Conservation (phyloP, 2,329 filamentous ascomycete species). For the Trichoderma koningii region DNA sequence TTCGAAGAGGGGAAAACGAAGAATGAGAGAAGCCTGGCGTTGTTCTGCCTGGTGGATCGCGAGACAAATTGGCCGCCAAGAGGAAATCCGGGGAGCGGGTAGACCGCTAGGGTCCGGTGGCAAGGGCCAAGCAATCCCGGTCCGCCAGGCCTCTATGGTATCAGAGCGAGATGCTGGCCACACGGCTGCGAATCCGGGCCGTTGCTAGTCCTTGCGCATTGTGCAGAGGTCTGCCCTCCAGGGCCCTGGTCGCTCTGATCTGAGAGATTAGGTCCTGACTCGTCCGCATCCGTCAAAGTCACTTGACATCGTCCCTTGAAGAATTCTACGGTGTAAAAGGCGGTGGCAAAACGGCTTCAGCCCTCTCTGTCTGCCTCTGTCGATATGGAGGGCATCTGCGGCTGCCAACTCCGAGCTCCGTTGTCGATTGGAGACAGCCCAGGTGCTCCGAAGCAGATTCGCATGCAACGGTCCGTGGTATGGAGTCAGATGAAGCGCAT, state of each 20-base stretch:
- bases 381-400: constrained; percentile 4
- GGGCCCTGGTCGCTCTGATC: constrained; percentile 19
- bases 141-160: constrained; percentile 32
- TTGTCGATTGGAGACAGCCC: constrained; percentile 11
- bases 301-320: constrained; percentile 20
- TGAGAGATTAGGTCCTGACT: constrained; percentile 27
- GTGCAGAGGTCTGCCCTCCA: constrained; percentile 9
- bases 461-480: neutral
- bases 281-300: constrained; percentile 24
- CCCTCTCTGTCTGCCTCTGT: neutral
- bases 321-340: constrained; percentile 24
- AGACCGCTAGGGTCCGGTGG: constrained; percentile 34
- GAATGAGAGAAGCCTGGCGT: constrained; percentile 20
- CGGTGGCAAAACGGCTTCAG: constrained; percentile 17
- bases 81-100: constrained; percentile 39
- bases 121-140: constrained; percentile 36
- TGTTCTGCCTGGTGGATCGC: constrained; percentile 20
- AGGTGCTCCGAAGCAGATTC: neutral
- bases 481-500: constrained; percentile 1
- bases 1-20: constrained; percentile 1
- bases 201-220: constrained; percentile 35
- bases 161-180: constrained; percentile 33
- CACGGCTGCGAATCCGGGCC: constrained; percentile 43
- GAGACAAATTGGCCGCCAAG: constrained; percentile 25
- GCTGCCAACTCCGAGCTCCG: constrained; percentile 12